Evolutionary conservation across 331 rosid genomes (phyloP).

Genomic region (Dryas integrifolia): DNA sequence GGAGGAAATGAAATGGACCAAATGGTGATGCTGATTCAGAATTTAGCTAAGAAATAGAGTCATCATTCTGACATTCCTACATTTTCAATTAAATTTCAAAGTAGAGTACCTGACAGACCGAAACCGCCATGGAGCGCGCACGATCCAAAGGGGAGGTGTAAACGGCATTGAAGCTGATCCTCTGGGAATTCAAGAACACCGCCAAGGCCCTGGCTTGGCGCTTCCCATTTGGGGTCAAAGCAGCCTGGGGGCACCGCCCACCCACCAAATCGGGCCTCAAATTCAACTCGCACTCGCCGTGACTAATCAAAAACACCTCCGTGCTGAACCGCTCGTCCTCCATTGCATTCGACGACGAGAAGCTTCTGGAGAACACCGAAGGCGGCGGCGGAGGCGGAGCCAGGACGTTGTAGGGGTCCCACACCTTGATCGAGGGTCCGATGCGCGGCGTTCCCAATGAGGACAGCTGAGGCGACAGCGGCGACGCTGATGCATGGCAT

Average conservation of each 20-base stretch:
- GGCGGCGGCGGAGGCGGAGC: constrained; percentile 67
- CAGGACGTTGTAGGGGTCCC: constrained; percentile 92
- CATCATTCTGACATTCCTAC: not conserved
- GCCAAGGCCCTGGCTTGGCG: constrained; percentile 96
- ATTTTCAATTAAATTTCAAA: constrained; percentile 7
- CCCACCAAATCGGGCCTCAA: constrained; percentile 70
- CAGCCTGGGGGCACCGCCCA: constrained; percentile 69
- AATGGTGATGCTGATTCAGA: too few relatives aligned
- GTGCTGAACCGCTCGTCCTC: constrained; percentile 49
- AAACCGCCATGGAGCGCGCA: constrained; percentile 68
- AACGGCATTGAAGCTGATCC: constrained; percentile 68
- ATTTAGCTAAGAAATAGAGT: not conserved
- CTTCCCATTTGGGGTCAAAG: constrained; percentile 63
- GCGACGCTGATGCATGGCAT: constrained; percentile 85
- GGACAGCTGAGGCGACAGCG: constrained; percentile 93
- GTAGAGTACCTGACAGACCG: constrained; percentile 67
- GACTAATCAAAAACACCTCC: constrained; percentile 81
- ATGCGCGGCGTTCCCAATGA: constrained; percentile 87
- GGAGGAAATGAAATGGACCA: too few relatives aligned
- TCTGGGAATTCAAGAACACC: constrained; percentile 83
- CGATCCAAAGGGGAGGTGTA: constrained; percentile 84
- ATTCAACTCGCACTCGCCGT: constrained; percentile 82
- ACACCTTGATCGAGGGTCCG: constrained; percentile 87
- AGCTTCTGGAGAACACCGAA: constrained; percentile 60
- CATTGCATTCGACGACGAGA: constrained; percentile 41